Conservation (phyloP, 2,329 filamentous ascomycete species). For the Aspergillus pseudotamarii region DNA sequence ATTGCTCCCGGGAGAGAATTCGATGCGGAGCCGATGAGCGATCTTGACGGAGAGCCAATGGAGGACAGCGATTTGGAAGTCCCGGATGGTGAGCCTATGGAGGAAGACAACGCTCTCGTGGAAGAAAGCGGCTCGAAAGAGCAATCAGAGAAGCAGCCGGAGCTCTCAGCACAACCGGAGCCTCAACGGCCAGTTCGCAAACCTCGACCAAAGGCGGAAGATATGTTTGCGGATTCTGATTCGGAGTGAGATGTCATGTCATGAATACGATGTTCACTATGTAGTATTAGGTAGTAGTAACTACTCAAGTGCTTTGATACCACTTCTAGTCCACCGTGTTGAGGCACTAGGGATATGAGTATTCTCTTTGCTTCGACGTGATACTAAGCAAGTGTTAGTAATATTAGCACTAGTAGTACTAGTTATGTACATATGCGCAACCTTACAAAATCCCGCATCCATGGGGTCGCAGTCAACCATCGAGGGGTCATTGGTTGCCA, state of each 20-base stretch:
- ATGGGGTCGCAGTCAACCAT: no score
- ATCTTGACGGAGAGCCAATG: constrained; percentile 50
- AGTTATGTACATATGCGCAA: not conserved
- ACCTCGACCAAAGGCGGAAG: constrained; percentile 73
- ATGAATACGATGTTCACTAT: constrained; percentile 1
- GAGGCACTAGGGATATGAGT: not conserved
- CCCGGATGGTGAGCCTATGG: constrained; percentile 51
- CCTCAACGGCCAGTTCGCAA: constrained; percentile 45
- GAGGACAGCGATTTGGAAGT: constrained; percentile 54
- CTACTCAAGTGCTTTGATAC: not conserved
- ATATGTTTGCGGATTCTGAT: constrained; percentile 85
- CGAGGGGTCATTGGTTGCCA: not conserved
- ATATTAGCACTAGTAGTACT: no score
- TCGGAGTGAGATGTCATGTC: constrained; percentile 42
- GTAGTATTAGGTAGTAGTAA: not conserved
- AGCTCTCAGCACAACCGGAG: constrained; percentile 29
- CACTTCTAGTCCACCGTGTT: not conserved
- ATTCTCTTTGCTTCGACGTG: not conserved
- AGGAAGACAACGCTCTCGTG: constrained; percentile 46
- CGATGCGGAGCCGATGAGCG: constrained; percentile 46
- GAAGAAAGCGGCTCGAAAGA: constrained; percentile 29
- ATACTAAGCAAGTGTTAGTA: not conserved
- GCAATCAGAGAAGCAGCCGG: constrained; percentile 23
- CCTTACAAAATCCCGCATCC: not conserved
- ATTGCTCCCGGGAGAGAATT: constrained; percentile 43